Evolutionary conservation across 2,329 filamentous ascomycete genomes (phyloP), one percentile per base, ranked within the genome.

Genomic region (Exophiala dermatitidis): DNA sequence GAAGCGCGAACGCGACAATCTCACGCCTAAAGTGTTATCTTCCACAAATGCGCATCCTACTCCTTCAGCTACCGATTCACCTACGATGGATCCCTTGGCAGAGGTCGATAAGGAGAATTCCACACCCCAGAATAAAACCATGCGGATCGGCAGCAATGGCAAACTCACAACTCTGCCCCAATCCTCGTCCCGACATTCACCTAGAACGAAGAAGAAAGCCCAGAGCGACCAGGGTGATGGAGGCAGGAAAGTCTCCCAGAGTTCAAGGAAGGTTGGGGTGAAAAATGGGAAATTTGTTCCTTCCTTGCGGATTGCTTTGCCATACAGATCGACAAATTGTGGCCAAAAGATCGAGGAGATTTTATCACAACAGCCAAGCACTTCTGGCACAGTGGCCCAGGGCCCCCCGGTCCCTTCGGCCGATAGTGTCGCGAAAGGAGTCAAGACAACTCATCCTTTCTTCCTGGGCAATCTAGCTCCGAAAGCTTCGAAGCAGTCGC

Each of bases 381-480:
- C 59, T 54, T 9, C 41, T 28, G 26, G 9, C 19, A 41, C 10
- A 32, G 6, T n/a, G 9, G 34, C 31, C 4, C 5, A 42, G 7
- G 12, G 10, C 6, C 10, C 49, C 43, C 56, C 62, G 47, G 61
- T 65, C 50, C 41, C 46, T 10, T 44, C 40, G 31, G 28, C 38
- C 54, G 19, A 19, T 19, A 19, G 19, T 19, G 34, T n/a, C 19
- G 19, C 31, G 5, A 33, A 26, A 5, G 38, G 28, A 9, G 38
- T 30, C n/a, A 82, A 79, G 62, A 61, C 72, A 1, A 78, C 80
- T 0, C 83, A 90, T 68, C 85, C 86, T 0, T 87, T 90, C 64
- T 90, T 90, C 63, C 65, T 77, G 10, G 80, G 78, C 4, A 86
- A 83, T 60, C 26, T 73, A 4, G 66, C 68, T 5, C 31, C n/a